A percentile compares a stretch with the other conserved stretches of the same genome.
phyloP scores from a whole-genome alignment of 768 basidiomycete genomes.

The Leccinum subtestaceum region DNA sequence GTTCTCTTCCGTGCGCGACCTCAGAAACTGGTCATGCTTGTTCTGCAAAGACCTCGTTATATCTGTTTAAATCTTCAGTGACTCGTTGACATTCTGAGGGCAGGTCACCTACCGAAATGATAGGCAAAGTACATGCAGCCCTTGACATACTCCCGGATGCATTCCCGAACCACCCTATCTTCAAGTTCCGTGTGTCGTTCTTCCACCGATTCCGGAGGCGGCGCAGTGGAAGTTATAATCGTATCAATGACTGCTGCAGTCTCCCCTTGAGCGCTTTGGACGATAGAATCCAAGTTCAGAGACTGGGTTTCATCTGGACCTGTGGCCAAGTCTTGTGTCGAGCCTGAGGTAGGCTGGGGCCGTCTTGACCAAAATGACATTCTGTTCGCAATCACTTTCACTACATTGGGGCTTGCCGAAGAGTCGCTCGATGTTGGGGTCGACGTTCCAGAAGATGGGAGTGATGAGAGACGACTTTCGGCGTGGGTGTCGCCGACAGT shows the following conservation, averaged over 20 bases:
- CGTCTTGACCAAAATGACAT: slow-evolving; percentile 74
- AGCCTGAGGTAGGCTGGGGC: slow-evolving; percentile 30
- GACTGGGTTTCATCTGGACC: slow-evolving; percentile 22
- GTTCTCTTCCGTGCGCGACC: slow-evolving; percentile 54
- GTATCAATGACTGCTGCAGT: slow-evolving; percentile 53
- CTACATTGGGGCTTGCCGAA: slow-evolving; percentile 47
- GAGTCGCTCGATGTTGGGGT: slow-evolving; percentile 49
- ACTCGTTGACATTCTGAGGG: not conserved
- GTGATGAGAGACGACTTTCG: slow-evolving; percentile 14
- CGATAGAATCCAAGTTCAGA: slow-evolving; percentile 38
- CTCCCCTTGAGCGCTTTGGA: slow-evolving; percentile 44
- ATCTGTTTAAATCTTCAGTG: slow-evolving; percentile 41
- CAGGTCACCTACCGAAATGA: slow-evolving; percentile 61
- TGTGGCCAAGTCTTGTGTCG: slow-evolving; percentile 11
- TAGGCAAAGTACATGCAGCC: slow-evolving; percentile 92
- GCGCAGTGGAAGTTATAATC: slow-evolving; percentile 60
- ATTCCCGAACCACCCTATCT: slow-evolving; percentile 77
- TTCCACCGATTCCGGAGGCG: slow-evolving; percentile 58
- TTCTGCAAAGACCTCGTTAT: slow-evolving; percentile 81
- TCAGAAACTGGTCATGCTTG: slow-evolving; percentile 65
- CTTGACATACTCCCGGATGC: slow-evolving; percentile 70
- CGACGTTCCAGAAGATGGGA: slow-evolving; percentile 50
- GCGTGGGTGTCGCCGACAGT: not conserved
- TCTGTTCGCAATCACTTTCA: slow-evolving; percentile 59
- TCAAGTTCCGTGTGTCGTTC: slow-evolving; percentile 77